Evolutionary conservation across 2,329 filamentous ascomycete genomes (phyloP).

Genomic region (Talaromyces sp.): DNA sequence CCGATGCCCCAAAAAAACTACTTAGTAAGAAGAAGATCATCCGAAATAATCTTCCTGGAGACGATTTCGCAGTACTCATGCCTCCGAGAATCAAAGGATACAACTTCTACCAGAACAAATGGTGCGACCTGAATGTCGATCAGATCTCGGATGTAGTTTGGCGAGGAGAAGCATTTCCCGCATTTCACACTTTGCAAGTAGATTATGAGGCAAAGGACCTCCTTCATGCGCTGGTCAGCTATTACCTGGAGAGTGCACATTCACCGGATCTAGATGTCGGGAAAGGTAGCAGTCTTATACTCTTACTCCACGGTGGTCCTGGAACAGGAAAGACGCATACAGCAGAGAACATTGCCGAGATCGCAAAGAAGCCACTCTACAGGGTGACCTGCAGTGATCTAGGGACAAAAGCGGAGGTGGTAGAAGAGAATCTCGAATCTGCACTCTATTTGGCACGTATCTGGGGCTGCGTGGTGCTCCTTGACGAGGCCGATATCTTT

Average conservation of each 20-base stretch:
- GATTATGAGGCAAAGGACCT: background rate
- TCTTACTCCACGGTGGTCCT: constrained; percentile 50
- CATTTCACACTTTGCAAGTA: background rate
- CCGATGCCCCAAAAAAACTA: background rate
- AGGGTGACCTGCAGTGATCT: constrained; percentile 49
- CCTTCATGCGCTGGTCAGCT: background rate
- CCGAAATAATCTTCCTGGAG: background rate
- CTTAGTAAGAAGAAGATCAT: background rate
- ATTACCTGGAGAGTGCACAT: background rate
- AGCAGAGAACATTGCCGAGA: constrained; percentile 50
- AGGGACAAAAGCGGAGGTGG: constrained; percentile 39
- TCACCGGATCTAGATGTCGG: background rate
- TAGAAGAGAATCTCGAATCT: constrained; percentile 35
- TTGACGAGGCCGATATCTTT: background rate
- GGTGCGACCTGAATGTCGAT: background rate
- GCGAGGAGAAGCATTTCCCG: background rate
- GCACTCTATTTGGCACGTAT: constrained; percentile 22
- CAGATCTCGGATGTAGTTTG: background rate
- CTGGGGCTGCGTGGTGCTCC: background rate
- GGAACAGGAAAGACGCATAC: constrained; percentile 56
- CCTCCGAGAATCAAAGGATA: background rate
- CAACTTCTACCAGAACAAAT: background rate
- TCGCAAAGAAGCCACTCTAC: constrained; percentile 51
- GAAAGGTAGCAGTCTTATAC: constrained; percentile 36
- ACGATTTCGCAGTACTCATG: background rate